Evolutionary conservation across 805 yeast genomes (phyloP).

Genomic region (Candida sphagnicola): DNA sequence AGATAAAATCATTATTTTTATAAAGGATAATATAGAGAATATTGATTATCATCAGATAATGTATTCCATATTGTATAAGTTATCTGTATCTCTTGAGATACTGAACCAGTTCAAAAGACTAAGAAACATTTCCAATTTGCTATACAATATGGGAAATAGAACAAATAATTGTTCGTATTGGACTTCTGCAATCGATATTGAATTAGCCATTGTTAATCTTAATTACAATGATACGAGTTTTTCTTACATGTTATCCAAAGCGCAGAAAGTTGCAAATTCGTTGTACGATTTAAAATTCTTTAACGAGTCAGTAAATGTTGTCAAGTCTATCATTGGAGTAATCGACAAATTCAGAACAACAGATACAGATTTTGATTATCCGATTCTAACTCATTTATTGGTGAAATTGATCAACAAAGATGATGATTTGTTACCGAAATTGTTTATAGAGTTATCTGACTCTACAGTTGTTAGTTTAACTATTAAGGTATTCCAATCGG

Average conservation of each 20-base stretch:
- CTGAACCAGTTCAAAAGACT: constrained; percentile 36
- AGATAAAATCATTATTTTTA: constrained; percentile 4
- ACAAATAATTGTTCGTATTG: constrained; percentile 10
- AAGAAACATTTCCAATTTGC: constrained; percentile 43
- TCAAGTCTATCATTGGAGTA: background rate
- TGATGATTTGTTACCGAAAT: background rate
- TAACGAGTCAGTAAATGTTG: background rate
- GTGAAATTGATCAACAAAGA: background rate
- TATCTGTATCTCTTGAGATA: constrained; percentile 12
- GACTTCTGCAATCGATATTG: constrained; percentile 26
- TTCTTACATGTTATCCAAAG: constrained; percentile 15
- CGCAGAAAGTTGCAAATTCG: constrained; percentile 29
- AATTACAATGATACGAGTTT: constrained; percentile 4
- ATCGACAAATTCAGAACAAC: background rate
- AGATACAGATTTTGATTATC: background rate
- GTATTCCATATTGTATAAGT: background rate
- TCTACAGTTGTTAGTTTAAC: constrained; percentile 6
- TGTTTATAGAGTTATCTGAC: constrained; percentile 1
- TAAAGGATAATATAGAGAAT: constrained; percentile 3
- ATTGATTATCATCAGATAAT: background rate
- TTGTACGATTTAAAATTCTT: constrained; percentile 14
- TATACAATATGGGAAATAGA: constrained; percentile 37
- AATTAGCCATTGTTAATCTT: constrained; percentile 16
- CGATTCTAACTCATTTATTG: constrained; percentile 1
- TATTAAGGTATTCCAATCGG: constrained; percentile 13